Conservation (phyloP, 2,329 filamentous ascomycete genomes). For the Tolypocladium endophyticum region DNA sequence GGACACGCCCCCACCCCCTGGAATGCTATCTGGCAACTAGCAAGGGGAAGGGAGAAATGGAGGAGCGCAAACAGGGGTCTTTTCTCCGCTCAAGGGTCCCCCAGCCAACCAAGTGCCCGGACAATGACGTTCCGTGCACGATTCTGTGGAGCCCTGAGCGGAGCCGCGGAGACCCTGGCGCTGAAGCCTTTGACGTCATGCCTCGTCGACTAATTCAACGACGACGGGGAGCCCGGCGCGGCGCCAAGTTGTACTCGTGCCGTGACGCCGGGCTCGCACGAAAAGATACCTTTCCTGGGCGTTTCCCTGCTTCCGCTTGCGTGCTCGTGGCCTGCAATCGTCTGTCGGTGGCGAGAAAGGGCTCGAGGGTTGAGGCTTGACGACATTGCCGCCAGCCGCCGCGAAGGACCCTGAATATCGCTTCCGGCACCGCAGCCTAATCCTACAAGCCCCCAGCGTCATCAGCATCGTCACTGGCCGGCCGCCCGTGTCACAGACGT, state of each 20-base stretch:
- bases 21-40: neutral
- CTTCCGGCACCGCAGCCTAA: neutral
- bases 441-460: neutral
- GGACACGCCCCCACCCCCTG: neutral
- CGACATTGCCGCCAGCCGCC: neutral
- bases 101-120: conserved; percentile 2
- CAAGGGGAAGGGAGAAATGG: neutral
- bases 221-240: neutral
- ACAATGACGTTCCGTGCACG: conserved; percentile 11
- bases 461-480: neutral
- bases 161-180: conserved; percentile 9
- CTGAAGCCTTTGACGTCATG: conserved; percentile 18
- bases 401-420: neutral
- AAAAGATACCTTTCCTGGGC: neutral
- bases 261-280: neutral
- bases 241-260: neutral
- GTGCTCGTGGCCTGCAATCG: neutral
- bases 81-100: neutral
- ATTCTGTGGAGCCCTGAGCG: neutral
- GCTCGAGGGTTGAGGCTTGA: neutral
- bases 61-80: neutral
- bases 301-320: neutral
- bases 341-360: neutral
- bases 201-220: conserved; percentile 5
- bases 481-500: neutral